Conservation (phyloP, 805 yeast species). For the Starmerella tilneyi region DNA sequence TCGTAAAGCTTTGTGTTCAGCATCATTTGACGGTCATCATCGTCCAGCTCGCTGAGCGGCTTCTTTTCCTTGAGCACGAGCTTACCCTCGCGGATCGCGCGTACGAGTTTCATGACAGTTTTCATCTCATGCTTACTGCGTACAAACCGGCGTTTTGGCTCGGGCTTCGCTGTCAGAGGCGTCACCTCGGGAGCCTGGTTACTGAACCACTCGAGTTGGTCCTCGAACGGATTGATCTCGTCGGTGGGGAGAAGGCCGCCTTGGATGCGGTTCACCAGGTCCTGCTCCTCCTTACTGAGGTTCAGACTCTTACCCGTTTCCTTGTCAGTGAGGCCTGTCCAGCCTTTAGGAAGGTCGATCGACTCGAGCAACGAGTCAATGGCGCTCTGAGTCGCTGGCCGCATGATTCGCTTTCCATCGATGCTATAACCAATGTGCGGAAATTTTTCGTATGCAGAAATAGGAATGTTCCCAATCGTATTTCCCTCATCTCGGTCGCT, state of each 20-base stretch:
- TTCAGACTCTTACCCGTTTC: constrained; percentile 79
- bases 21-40: constrained; percentile 40
- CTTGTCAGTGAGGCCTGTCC: constrained; percentile 93
- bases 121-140: constrained; percentile 97
- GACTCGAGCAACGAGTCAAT: constrained; percentile 78
- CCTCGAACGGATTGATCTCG: constrained; percentile 76
- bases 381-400: constrained; percentile 96
- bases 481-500: constrained; percentile 70
- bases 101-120: constrained; percentile 89
- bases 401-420: constrained; percentile 95
- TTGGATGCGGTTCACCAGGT: constrained; percentile 76
- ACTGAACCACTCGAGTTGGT: constrained; percentile 92
- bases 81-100: constrained; percentile 93
- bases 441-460: constrained; percentile 89
- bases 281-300: constrained; percentile 76
- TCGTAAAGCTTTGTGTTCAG: constrained; percentile 40
- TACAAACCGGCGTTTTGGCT: constrained; percentile 92
- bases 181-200: constrained; percentile 52
- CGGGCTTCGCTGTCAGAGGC: constrained; percentile 91
- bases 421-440: constrained; percentile 96
- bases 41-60: constrained; percentile 38
- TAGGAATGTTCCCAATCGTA: constrained; percentile 88
- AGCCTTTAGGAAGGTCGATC: constrained; percentile 93
- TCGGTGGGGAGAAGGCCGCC: constrained; percentile 76
- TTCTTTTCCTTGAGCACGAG: constrained; percentile 65